Base-by-base conservation (phyloP, 495 filamentous ascomycete species). In the Aspergillus affinis region DNA sequence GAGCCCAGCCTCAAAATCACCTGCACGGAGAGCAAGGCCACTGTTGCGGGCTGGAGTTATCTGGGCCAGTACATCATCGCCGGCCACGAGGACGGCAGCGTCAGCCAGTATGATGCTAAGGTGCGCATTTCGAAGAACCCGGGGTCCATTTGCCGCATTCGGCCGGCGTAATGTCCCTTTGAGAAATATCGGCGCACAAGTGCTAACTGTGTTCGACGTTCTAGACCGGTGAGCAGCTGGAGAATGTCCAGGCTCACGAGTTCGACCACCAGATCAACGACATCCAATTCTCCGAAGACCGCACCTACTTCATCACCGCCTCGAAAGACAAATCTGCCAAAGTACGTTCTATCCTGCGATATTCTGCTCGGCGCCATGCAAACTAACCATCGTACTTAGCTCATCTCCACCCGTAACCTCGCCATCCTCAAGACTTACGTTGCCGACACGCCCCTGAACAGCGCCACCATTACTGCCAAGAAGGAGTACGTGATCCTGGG, bases 321-420 rank as follows among this genome's bases (percentile, higher is more conserved):
- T 96, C 89, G 60, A 98, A 97, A 76, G 94, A 98, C 82, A 98
- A 98, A 82, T 89, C 89, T 54, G 90, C 94, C 58, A 96, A 95
- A 84, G 90, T 92, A 80, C 36, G 74, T 57, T 30, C 2, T 36
- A 12, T 21, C 7, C 17, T n/a, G 6, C 21, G 55, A 57, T 10
- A 10, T 56, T 50, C 50, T 7, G 48, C 48, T 41, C 21, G 21
- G 20, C 48, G 20, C 12, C 30, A 49, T 58, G 50, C 61, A 70
- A 26, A 65, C 61, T 54, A 26, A 65, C 44, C 2, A 30, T 5
- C 0, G 2, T 51, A 32, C 48, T 19, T 66, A 92, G 87, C 86
- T 98, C 65, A 80, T 96, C 71, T 86, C 90, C 65, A 79, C 88
- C 60, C 83, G 86, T 64, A 89, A 91, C 70, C 91, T 98, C 75